phyloP scores from a whole-genome alignment of 1,284 basidiomycete genomes.

The Sanghuangporus weigelae region DNA sequence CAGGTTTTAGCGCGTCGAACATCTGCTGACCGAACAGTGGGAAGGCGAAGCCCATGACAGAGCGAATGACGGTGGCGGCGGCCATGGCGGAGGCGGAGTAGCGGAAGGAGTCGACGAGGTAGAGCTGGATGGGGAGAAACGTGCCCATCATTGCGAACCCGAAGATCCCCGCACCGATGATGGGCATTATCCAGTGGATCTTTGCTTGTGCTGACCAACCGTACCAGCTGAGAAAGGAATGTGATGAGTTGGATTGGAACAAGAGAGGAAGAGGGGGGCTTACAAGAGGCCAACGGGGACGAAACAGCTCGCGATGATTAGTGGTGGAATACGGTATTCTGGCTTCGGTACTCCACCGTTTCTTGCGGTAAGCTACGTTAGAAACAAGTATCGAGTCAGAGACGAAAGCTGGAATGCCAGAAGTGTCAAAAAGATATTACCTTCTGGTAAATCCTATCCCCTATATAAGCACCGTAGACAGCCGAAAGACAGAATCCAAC shows the following conservation, averaged over 20 bases:
- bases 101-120: conserved; percentile 66
- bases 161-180: conserved; percentile 51
- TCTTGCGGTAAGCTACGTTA: conserved; percentile 42
- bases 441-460: conserved; percentile 45
- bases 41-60: conserved; percentile 65
- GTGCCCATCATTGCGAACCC: conserved; percentile 53
- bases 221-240: conserved; percentile 44
- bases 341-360: conserved; percentile 64
- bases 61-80: conserved; percentile 66
- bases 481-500: conserved; percentile 49
- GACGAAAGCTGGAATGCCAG: background rate
- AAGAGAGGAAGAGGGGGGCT: conserved; percentile 29
- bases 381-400: background rate
- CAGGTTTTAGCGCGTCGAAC: conserved; percentile 55
- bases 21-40: conserved; percentile 68
- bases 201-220: conserved; percentile 64
- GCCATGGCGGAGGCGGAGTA: conserved; percentile 66
- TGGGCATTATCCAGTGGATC: conserved; percentile 66
- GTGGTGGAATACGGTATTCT: conserved; percentile 64
- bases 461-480: conserved; percentile 42
- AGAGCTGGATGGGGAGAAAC: conserved; percentile 60
- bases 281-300: conserved; percentile 70
- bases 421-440: conserved; percentile 27
- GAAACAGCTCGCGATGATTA: conserved; percentile 65
- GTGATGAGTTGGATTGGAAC: background rate